phyloP scores from a whole-genome alignment of 768 basidiomycete genomes.

The Boletus huronensis region DNA sequence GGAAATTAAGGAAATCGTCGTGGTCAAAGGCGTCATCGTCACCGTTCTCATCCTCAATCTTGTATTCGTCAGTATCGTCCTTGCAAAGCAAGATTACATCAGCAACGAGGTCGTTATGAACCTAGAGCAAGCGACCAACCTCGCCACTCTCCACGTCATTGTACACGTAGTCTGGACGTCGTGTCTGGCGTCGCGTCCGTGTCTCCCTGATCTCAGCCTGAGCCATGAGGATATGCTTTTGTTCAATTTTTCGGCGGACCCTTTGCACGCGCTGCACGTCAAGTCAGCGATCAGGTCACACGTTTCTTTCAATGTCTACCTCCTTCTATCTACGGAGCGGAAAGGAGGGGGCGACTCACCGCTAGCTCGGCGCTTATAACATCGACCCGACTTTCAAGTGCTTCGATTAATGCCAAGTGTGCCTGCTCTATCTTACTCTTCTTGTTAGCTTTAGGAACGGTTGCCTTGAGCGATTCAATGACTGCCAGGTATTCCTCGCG shows the following conservation, averaged over 20 bases:
- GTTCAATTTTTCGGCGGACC: slow-evolving; percentile 66
- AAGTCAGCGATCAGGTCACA: slow-evolving; percentile 22
- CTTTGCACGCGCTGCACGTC: slow-evolving; percentile 63
- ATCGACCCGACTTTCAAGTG: slow-evolving; percentile 62
- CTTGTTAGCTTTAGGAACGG: slow-evolving; percentile 44
- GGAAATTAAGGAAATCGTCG: slow-evolving; percentile 37
- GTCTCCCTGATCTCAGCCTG: slow-evolving; percentile 80
- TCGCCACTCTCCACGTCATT: slow-evolving; percentile 64
- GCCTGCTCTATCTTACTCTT: slow-evolving; percentile 57
- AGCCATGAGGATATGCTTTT: slow-evolving; percentile 58
- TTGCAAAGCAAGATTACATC: slow-evolving; percentile 22
- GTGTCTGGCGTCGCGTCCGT: slow-evolving; percentile 68
- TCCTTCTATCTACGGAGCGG: slow-evolving; percentile 6
- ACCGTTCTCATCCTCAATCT: slow-evolving; percentile 60
- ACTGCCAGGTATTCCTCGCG: slow-evolving; percentile 67
- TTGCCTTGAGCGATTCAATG: slow-evolving; percentile 57
- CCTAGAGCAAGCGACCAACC: slow-evolving; percentile 25
- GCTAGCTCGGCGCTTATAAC: slow-evolving; percentile 64
- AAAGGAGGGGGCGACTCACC: slow-evolving; percentile 48
- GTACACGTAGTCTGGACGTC: slow-evolving; percentile 80
- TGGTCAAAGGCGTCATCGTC: slow-evolving; percentile 55
- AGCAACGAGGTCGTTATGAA: slow-evolving; percentile 23
- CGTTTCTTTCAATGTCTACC: slow-evolving; percentile 10
- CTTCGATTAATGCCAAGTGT: slow-evolving; percentile 59
- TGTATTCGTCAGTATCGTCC: slow-evolving; percentile 69